Conservation (phyloP, 2,329 filamentous ascomycete species). For the Waltergamsia citrina region DNA sequence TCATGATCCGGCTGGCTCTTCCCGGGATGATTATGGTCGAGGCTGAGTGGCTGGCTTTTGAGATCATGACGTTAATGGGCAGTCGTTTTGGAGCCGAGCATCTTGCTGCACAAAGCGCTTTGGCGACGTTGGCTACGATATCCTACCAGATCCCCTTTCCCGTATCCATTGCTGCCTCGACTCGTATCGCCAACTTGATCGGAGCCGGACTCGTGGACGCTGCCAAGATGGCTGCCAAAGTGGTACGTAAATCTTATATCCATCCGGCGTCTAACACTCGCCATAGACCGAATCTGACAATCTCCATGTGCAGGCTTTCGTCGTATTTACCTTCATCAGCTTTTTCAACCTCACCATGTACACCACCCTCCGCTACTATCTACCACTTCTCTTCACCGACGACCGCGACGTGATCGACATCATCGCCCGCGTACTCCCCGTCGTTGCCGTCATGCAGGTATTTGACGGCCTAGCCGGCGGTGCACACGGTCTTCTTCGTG, state of each 20-base stretch:
- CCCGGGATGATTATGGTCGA: constrained; percentile 91
- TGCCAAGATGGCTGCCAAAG: constrained; percentile 71
- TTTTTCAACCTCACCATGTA: constrained; percentile 69
- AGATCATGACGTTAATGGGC: constrained; percentile 76
- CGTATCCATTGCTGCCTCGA: constrained; percentile 78
- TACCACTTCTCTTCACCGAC: constrained; percentile 71
- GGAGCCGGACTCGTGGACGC: constrained; percentile 75
- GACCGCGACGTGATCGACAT: constrained; percentile 60
- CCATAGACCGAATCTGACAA: no score
- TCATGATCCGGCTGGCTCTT: constrained; percentile 77
- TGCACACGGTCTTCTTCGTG: constrained; percentile 77
- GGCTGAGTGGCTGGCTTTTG: constrained; percentile 88
- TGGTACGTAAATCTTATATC: no score
- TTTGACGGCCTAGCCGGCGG: constrained; percentile 74
- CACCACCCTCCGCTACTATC: constrained; percentile 56
- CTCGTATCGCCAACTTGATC: constrained; percentile 84
- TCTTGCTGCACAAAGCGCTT: constrained; percentile 79
- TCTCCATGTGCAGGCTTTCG: no score
- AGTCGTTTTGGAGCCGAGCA: constrained; percentile 71
- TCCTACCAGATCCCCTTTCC: constrained; percentile 92
- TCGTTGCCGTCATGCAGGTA: constrained; percentile 82
- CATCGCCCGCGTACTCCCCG: constrained; percentile 61
- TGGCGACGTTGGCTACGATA: constrained; percentile 68
- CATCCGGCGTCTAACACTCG: no score
- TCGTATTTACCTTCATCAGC: constrained; percentile 65